Conservation (phyloP, 805 yeast genomes). For the Candida boleticola region DNA sequence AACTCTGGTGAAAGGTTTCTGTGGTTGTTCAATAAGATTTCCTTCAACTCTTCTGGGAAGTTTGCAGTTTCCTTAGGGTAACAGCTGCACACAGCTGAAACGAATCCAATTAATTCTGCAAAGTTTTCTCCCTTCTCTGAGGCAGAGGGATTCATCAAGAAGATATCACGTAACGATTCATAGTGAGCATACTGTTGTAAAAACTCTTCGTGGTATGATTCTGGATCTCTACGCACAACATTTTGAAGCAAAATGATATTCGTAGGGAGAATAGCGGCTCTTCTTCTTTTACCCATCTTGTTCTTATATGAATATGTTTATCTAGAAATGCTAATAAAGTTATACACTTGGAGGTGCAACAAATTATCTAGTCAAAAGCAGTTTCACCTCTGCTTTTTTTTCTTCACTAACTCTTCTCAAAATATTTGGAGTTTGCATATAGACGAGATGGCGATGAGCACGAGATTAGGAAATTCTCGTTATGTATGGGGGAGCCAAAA, state of each 20-base stretch:
- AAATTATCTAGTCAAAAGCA: neutral
- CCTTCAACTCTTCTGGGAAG: slow-evolving; percentile 79
- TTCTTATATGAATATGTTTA: neutral
- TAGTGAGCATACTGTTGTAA: slow-evolving; percentile 90
- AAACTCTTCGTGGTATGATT: slow-evolving; percentile 91
- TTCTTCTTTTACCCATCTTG: slow-evolving; percentile 79
- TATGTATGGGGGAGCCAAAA: no score
- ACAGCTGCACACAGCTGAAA: slow-evolving; percentile 87
- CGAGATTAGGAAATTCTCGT: neutral
- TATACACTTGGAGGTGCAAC: no score
- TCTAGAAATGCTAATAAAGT: no score
- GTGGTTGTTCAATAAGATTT: slow-evolving; percentile 70
- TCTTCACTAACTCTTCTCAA: no score
- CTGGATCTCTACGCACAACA: slow-evolving; percentile 90
- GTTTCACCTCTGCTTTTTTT: no score
- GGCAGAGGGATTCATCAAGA: slow-evolving; percentile 63
- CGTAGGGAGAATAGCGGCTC: slow-evolving; percentile 91
- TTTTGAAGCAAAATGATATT: slow-evolving; percentile 91
- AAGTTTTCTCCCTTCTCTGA: slow-evolving; percentile 63
- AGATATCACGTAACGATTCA: slow-evolving; percentile 85
- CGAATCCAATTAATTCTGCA: slow-evolving; percentile 82
- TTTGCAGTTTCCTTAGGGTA: slow-evolving; percentile 84
- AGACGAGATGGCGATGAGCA: neutral
- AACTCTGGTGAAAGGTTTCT: slow-evolving; percentile 78
- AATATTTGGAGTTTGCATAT: neutral